Percentiles rank a stretch among this genome's conserved stretches.
Conservation (phyloP, 1,284 basidiomycete species). For the Inonotus obliquus region DNA sequence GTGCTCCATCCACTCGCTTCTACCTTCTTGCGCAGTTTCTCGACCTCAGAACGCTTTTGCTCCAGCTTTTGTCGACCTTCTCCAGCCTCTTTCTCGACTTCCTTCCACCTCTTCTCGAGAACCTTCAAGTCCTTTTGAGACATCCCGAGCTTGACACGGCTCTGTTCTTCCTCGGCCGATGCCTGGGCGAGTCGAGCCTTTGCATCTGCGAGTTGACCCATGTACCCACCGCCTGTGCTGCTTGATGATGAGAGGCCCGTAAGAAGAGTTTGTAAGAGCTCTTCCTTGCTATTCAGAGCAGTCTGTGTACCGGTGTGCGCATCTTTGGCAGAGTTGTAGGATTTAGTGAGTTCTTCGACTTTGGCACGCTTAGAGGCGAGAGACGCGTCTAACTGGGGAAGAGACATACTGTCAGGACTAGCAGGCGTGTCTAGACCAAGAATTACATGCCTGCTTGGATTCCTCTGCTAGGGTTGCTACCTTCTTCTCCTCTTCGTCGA, state of each 20-base stretch:
- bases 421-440: neutral
- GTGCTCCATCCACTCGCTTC: slow-evolving; percentile 74
- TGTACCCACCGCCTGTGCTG: slow-evolving; percentile 84
- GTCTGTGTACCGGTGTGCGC: slow-evolving; percentile 62
- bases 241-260: slow-evolving; percentile 82
- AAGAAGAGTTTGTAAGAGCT: slow-evolving; percentile 91
- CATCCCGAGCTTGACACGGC: slow-evolving; percentile 74
- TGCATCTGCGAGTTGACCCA: slow-evolving; percentile 94
- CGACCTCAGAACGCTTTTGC: slow-evolving; percentile 56
- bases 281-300: slow-evolving; percentile 75
- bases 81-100: slow-evolving; percentile 79
- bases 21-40: slow-evolving; percentile 50
- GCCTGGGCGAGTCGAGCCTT: slow-evolving; percentile 73
- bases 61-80: slow-evolving; percentile 72
- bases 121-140: slow-evolving; percentile 77
- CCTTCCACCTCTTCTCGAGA: slow-evolving; percentile 79
- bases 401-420: slow-evolving; percentile 8
- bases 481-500: slow-evolving; percentile 77
- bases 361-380: slow-evolving; percentile 55
- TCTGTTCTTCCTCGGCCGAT: slow-evolving; percentile 83
- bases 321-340: slow-evolving; percentile 69
- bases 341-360: slow-evolving; percentile 53
- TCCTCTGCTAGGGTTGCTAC: slow-evolving; percentile 52
- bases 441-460: slow-evolving; percentile 51
- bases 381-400: slow-evolving; percentile 50